A percentile compares a stretch with the other conserved stretches of the same genome.
Evolutionary conservation across 805 yeast genomes (phyloP).

Genomic region (Tetrapisispora phaffii): DNA sequence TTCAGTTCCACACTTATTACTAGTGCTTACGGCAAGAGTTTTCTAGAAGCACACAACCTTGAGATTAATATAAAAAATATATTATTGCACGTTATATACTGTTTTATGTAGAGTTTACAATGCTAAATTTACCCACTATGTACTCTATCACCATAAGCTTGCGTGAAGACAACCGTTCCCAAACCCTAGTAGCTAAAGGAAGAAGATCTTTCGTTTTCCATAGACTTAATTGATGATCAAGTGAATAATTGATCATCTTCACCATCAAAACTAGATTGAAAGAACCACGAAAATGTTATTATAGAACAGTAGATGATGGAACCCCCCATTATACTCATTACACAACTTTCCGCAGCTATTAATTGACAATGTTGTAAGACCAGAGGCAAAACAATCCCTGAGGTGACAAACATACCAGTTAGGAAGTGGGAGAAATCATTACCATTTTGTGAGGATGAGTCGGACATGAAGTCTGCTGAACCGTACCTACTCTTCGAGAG

Average conservation of each 20-base stretch:
- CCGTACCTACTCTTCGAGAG: conserved; percentile 36
- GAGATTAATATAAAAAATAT: too few relatives aligned
- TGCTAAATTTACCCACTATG: too few relatives aligned
- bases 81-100: too few relatives aligned
- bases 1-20: too few relatives aligned
- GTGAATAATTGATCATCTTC: conserved; percentile 33
- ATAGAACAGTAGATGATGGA: conserved; percentile 71
- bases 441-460: conserved; percentile 34
- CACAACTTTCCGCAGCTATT: conserved; percentile 58
- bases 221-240: conserved; percentile 7
- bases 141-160: too few relatives aligned
- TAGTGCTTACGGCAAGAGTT: too few relatives aligned
- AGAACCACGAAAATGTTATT: conserved; percentile 70
- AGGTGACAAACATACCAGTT: conserved; percentile 65
- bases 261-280: conserved; percentile 36
- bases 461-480: conserved; percentile 55
- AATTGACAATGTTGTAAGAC: conserved; percentile 67
- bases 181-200: too few relatives aligned
- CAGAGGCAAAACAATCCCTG: conserved; percentile 69
- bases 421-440: conserved; percentile 71
- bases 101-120: too few relatives aligned
- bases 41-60: too few relatives aligned
- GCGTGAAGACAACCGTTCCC: too few relatives aligned
- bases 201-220: too few relatives aligned
- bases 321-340: conserved; percentile 81